phyloP scores from a whole-genome alignment of 805 yeast species.

The Hanseniaspora mollemarum region DNA sequence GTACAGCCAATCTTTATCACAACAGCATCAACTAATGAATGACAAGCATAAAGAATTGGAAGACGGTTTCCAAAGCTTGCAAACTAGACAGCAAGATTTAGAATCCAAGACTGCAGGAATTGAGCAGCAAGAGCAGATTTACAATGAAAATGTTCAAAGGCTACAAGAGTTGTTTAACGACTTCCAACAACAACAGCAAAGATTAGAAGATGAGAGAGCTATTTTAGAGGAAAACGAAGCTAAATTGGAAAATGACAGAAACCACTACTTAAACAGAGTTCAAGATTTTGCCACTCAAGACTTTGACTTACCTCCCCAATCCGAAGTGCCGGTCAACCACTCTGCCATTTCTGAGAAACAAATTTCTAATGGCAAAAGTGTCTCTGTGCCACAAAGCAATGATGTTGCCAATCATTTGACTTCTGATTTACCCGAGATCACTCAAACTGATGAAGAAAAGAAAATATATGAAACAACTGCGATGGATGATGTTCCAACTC shows the following conservation, averaged over 20 bases:
- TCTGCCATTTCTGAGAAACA: constrained; percentile 9
- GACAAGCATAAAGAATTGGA: constrained; percentile 26
- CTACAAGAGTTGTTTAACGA: constrained; percentile 30
- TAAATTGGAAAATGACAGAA: constrained; percentile 16
- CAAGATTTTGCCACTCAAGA: constrained; percentile 29
- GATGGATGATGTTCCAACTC: constrained; percentile 34
- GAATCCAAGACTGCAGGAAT: constrained; percentile 29
- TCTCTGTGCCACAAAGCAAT: constrained; percentile 22
- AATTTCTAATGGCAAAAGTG: constrained; percentile 22
- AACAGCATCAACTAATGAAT: constrained; percentile 30
- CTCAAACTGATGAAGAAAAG: background rate
- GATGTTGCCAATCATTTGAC: constrained; percentile 20
- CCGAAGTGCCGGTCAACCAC: background rate
- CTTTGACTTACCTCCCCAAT: background rate
- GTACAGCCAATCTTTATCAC: constrained; percentile 32
- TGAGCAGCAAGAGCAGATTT: constrained; percentile 30
- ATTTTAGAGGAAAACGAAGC: constrained; percentile 32
- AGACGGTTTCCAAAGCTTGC: constrained; percentile 30
- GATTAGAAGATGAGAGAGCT: constrained; percentile 32
- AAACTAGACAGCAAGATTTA: constrained; percentile 29
- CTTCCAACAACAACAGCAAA: constrained; percentile 30
- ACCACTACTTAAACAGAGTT: constrained; percentile 31
- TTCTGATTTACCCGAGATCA: constrained; percentile 33
- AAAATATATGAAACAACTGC: background rate
- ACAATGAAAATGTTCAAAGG: constrained; percentile 31